Conservation (phyloP, 2,329 filamentous ascomycete species). For the Paramyrothecium sp. region DNA sequence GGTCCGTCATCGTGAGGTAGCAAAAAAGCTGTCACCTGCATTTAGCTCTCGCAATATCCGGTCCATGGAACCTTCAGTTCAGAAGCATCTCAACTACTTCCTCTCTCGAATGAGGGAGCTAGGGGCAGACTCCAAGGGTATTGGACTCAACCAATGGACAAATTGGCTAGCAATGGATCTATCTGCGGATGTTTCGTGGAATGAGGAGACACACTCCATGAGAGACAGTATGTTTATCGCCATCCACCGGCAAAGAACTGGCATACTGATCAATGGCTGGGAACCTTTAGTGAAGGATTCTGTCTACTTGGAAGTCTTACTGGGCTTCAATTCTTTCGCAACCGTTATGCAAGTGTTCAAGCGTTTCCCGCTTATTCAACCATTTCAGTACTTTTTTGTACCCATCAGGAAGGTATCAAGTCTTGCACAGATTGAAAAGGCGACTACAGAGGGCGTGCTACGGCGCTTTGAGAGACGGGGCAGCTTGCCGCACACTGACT, state of each 20-base stretch:
- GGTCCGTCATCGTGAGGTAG: background rate
- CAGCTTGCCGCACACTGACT: background rate
- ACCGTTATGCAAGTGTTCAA: constrained; percentile 1
- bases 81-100: background rate
- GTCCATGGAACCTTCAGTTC: background rate
- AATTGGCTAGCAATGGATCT: background rate
- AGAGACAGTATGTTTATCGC: no score
- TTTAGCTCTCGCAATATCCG: background rate
- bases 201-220: background rate
- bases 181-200: background rate
- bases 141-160: background rate
- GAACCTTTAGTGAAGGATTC: background rate
- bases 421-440: background rate
- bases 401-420: background rate
- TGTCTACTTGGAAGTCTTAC: background rate
- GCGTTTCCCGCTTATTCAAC: background rate
- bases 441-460: background rate
- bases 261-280: background rate
- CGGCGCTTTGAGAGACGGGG: background rate
- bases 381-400: background rate
- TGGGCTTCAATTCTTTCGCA: background rate
- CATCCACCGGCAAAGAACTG: no score
- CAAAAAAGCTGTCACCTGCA: background rate
- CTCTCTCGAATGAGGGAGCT: background rate
- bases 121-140: background rate